A percentile compares a stretch with the other conserved stretches of the same genome.
These are phyloP conservation scores for Cymbopogon citratus DNA, from an alignment of 176 grass and related monocot genomes.

Conservation along the genomic window DNA sequence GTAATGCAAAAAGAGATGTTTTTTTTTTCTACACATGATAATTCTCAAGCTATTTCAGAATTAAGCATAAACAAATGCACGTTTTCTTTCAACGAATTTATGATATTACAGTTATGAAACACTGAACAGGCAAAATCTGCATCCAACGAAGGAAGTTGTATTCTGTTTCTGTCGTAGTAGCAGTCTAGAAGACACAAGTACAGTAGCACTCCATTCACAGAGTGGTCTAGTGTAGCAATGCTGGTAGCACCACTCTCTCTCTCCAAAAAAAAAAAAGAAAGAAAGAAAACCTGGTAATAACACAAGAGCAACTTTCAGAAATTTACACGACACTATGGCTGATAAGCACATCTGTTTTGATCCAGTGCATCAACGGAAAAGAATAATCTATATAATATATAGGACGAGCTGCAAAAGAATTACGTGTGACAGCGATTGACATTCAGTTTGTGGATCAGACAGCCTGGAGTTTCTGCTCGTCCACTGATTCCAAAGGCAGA, in stretches of 20 bases:
- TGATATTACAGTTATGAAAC: background rate
- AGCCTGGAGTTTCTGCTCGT: conserved; percentile 66
- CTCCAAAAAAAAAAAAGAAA: background rate
- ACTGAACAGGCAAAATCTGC: background rate
- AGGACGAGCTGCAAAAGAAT: conserved; percentile 35
- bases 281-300: conserved; percentile 2
- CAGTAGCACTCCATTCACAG: conserved; percentile 1
- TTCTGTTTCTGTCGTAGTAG: background rate
- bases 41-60: background rate
- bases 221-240: conserved; percentile 12
- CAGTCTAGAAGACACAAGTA: background rate
- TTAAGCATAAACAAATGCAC: background rate
- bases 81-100: background rate
- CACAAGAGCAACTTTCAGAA: conserved; percentile 5
- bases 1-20: background rate
- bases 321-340: conserved; percentile 37
- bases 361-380: background rate
- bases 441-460: conserved; percentile 31
- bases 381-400: conserved; percentile 40
- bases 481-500: conserved; percentile 67
- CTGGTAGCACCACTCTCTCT: conserved; percentile 1
- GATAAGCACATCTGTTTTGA: background rate
- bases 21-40: background rate
- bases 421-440: too few species aligned
- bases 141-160: background rate